Conservation (phyloP, 2,329 filamentous ascomycete genomes). For the Malbranchea zuffiana region DNA sequence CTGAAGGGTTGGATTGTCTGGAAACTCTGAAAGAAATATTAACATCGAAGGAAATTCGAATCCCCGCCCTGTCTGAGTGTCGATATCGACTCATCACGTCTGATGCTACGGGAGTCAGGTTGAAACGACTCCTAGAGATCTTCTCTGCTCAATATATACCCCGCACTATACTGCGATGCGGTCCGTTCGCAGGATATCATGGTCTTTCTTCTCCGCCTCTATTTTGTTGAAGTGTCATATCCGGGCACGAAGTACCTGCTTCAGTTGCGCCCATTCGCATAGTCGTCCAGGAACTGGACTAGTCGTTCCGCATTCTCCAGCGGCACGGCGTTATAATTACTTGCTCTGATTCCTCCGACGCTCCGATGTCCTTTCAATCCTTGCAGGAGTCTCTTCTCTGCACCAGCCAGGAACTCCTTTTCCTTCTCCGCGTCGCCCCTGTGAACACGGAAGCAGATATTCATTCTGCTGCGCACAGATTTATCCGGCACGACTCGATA, state of each 20-base stretch:
- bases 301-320: constrained; percentile 36
- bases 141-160: neutral
- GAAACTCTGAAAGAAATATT: constrained; percentile 39
- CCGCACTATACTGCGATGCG: neutral
- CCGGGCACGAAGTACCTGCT: neutral
- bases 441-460: constrained; percentile 78
- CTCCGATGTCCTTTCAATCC: constrained; percentile 83
- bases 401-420: constrained; percentile 66
- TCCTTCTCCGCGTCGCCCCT: constrained; percentile 59
- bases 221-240: neutral
- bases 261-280: constrained; percentile 28
- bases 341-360: constrained; percentile 74
- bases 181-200: neutral
- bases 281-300: constrained; percentile 41
- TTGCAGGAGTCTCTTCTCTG: constrained; percentile 55
- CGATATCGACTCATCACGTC: too few species aligned
- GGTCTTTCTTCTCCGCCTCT: neutral
- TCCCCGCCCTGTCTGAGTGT: too few species aligned
- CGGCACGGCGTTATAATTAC: constrained; percentile 80
- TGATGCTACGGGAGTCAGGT: constrained; percentile 11
- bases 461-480: constrained; percentile 73
- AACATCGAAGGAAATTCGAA: neutral
- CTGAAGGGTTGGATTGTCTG: constrained; percentile 47
- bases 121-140: constrained; percentile 1
- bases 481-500: constrained; percentile 72